Evolutionary conservation across 179 eudicot species (phyloP).

Genomic region (Amaranthus tricolor): DNA sequence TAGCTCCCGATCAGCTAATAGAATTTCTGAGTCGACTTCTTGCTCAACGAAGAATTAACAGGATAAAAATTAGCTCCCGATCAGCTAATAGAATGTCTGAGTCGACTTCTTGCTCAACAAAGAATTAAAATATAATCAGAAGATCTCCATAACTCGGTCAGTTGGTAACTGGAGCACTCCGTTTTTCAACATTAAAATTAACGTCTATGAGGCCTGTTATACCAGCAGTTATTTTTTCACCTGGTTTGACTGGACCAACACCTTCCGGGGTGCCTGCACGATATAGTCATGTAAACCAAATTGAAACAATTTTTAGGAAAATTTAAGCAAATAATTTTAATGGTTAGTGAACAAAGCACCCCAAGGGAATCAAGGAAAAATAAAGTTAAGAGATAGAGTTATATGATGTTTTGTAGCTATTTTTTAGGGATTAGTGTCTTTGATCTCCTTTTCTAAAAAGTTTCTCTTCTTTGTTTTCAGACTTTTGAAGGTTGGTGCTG

Average conservation of each 20-base stretch:
- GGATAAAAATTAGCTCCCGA: background rate
- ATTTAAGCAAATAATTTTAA: no score
- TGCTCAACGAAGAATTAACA: background rate
- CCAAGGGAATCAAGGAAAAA: no score
- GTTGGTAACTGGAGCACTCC: constrained; percentile 33
- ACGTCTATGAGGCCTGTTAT: constrained; percentile 75
- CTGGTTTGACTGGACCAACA: constrained; percentile 87
- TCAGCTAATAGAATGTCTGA: background rate
- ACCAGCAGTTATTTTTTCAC: constrained; percentile 83
- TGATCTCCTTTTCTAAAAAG: no score
- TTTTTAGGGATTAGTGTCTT: no score
- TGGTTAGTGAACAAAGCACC: no score
- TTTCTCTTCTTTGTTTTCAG: no score
- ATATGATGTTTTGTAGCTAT: no score
- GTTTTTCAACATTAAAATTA: constrained; percentile 59
- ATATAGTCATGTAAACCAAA: background rate
- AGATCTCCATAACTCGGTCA: constrained; percentile 14
- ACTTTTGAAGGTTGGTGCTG: no score
- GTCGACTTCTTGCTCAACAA: background rate
- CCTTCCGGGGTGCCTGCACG: constrained; percentile 90
- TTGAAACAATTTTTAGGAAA: no score
- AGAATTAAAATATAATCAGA: background rate
- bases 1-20: background rate
- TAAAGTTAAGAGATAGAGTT: no score
- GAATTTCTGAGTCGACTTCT: background rate